Conservation (phyloP, 2,329 filamentous ascomycete species). For the Helotiales sp. region DNA sequence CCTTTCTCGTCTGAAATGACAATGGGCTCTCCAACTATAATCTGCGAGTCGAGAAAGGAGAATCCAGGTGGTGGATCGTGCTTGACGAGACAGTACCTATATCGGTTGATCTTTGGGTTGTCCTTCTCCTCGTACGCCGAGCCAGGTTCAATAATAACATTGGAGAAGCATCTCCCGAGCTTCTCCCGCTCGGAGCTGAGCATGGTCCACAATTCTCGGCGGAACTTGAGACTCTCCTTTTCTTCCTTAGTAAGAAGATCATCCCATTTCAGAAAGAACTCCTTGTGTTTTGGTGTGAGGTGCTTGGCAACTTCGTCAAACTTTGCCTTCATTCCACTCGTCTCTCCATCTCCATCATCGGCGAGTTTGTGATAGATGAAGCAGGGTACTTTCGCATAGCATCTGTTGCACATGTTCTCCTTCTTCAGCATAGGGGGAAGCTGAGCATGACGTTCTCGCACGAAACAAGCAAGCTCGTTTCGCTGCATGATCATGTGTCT, state of each 20-base stretch:
- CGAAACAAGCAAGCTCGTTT: slow-evolving; percentile 84
- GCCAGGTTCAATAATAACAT: slow-evolving; percentile 81
- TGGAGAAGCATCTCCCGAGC: slow-evolving; percentile 85
- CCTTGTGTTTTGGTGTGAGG: slow-evolving; percentile 73
- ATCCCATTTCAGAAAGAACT: slow-evolving; percentile 96
- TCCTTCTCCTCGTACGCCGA: slow-evolving; percentile 72
- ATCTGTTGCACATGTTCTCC: slow-evolving; percentile 80
- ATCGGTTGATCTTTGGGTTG: slow-evolving; percentile 87
- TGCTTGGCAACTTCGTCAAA: slow-evolving; percentile 83
- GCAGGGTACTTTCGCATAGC: slow-evolving; percentile 89
- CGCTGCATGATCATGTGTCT: slow-evolving; percentile 97
- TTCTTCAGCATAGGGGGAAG: slow-evolving; percentile 87
- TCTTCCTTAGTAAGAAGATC: slow-evolving; percentile 92
- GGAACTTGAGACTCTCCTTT: slow-evolving; percentile 83
- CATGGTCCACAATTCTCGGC: slow-evolving; percentile 96
- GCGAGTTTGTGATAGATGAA: slow-evolving; percentile 93
- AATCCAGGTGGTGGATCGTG: slow-evolving; percentile 64
- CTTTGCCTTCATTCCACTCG: slow-evolving; percentile 78
- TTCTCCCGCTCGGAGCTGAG: slow-evolving; percentile 85
- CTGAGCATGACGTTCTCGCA: slow-evolving; percentile 77
- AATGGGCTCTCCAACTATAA: slow-evolving; percentile 85
- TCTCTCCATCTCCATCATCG: slow-evolving; percentile 81
- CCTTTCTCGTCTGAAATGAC: slow-evolving; percentile 96
- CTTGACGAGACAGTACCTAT: slow-evolving; percentile 84
- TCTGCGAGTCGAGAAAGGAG: slow-evolving; percentile 90